A percentile compares a stretch with the other conserved stretches of the same genome.
Evolutionary conservation across 257 asterid species (phyloP).

Genomic region (Ocimum tenuiflorum): DNA sequence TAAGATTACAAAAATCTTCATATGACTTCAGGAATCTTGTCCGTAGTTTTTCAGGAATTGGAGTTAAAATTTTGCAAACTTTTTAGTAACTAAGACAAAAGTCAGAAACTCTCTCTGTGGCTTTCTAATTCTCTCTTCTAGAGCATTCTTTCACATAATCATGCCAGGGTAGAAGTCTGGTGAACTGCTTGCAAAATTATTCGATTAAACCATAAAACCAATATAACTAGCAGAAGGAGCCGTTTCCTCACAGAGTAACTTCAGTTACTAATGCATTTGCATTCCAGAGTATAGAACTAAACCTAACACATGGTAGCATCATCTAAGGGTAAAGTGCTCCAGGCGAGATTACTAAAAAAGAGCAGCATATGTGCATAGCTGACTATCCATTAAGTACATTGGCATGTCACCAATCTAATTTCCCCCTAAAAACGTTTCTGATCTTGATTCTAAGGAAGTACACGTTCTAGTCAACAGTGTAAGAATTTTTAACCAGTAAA

Average conservation of each 20-base stretch:
- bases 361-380: not conserved
- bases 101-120: not conserved
- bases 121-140: conserved; percentile 1
- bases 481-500: not conserved
- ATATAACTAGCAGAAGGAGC: not conserved
- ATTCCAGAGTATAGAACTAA: not conserved
- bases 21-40: not conserved
- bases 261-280: conserved; percentile 1
- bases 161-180: not conserved
- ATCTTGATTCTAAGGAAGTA: not conserved
- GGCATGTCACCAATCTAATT: not conserved
- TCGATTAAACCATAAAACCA: not conserved
- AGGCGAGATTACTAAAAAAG: not conserved
- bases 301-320: not conserved
- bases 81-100: not conserved
- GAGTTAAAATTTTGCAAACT: not conserved
- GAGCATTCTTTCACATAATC: not conserved
- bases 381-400: conserved; percentile 4
- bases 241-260: not conserved
- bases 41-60: not conserved
- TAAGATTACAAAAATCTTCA: not conserved
- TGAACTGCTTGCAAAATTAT: not conserved
- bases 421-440: not conserved
- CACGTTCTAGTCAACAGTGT: not conserved
- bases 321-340: no score